Base-by-base conservation (phyloP, 495 filamentous ascomycete species). In the Penicillium bialowiezense region DNA sequence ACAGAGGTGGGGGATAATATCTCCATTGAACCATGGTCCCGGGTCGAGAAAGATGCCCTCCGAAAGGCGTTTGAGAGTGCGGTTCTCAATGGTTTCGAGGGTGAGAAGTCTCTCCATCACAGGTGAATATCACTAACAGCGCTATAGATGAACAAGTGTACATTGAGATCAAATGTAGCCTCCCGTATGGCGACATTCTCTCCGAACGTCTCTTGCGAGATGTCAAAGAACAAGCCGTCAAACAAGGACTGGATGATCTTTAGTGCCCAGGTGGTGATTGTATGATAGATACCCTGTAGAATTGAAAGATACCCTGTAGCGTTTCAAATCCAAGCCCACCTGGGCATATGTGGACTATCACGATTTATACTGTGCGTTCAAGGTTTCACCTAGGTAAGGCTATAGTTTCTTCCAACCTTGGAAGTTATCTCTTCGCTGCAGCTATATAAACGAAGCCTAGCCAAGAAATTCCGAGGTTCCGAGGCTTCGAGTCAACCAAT, bases 141-240 rank as follows among this genome's bases (percentile, higher is more conserved):
- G 20, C n/a, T 26, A 32, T 18, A 48, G 45, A 28, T 3, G 36
- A 40, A 21, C 34, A 39, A 21, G 7, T 28, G 32, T 40, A 21
- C 4, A 15, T 48, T 2, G 45, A 48, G 20, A 38, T 48, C 15
- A 48, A 48, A 12, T 48, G 35, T 29, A 26, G 40, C 45, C 8
- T 21, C 3, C 10, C 1, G 28, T 15, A 39, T 14, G 45, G 45
- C 13, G 2, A 15, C 32, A 9, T 12, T 13, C 35, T 48, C 6
- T 38, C 24, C 8, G 28, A 31, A 10, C 45, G 45, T n/a, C 39
- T 39, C 19, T 12, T 48, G 13, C 26, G 20, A 36, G 13, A 33
- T 19, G 8, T 19, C n/a, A 7, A 39, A 20, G 8, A 21, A 38
- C 8, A 34, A 38, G 15, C 47, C 29, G 3, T 41, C 42, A 28